These are phyloP conservation scores for Calamus simplicifolius DNA, from an alignment of 176 grass and related monocot species.

Conservation along the genomic window DNA sequence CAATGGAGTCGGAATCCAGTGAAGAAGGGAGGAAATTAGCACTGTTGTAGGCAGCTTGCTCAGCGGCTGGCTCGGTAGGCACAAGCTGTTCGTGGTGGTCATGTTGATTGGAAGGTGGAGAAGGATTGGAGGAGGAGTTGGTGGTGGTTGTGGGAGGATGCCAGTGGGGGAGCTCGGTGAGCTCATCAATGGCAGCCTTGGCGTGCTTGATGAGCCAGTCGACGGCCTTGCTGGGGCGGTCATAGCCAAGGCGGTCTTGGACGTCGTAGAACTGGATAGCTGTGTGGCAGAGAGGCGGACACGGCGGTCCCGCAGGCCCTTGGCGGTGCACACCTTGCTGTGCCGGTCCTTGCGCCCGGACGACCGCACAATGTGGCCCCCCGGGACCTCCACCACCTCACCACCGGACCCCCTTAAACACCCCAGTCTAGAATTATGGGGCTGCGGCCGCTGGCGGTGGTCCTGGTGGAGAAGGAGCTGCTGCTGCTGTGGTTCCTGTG, in stretches of 20 bases:
- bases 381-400: too few species aligned
- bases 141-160: too few species aligned
- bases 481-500: too few species aligned
- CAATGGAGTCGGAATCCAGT: neutral
- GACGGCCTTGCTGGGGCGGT: slow-evolving; percentile 22
- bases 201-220: slow-evolving; percentile 16
- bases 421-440: too few species aligned
- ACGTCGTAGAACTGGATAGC: slow-evolving; percentile 22
- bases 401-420: too few species aligned
- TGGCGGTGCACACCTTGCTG: slow-evolving; percentile 22
- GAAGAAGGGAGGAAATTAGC: neutral
- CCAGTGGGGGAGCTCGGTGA: neutral
- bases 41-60: neutral
- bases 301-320: slow-evolving; percentile 12
- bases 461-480: too few species aligned
- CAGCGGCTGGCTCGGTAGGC: too few species aligned
- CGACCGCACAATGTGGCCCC: neutral
- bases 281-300: slow-evolving; percentile 16
- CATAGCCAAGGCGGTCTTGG: slow-evolving; percentile 18
- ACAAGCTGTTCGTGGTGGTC: too few species aligned
- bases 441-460: too few species aligned
- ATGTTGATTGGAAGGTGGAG: too few species aligned
- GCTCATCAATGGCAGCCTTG: slow-evolving; percentile 4
- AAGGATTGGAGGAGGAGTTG: too few species aligned
- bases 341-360: slow-evolving; percentile 18